Base-by-base conservation (phyloP, 768 basidiomycete genomes). In the Trametes punicea region DNA sequence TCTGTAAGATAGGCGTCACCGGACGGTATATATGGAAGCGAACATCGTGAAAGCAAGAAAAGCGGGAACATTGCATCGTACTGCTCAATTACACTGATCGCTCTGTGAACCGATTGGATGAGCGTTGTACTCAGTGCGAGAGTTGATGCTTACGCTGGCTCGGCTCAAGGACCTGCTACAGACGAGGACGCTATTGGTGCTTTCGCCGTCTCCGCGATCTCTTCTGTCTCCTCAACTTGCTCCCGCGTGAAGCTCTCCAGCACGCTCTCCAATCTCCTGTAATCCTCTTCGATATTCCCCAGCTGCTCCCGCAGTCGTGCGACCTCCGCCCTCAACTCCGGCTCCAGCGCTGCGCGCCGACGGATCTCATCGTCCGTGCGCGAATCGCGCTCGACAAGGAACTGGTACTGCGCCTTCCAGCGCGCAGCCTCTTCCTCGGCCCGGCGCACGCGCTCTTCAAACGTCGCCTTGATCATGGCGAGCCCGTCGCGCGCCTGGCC, bases 401-500 rank as follows among this genome's bases (percentile, higher is more conserved):
- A 25, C 20, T 41, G 39, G 25, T 59, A 65, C 54, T 79, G 65
- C n/a, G 66, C 73, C 59, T 75, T 75, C 77, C 80, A 83, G 40
- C 73, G 70, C 46, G 65, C 69, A 2, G 73, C 57, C 25, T 87
- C 82, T 2, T 71, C 74, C 59, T 82, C 77, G 7, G 86, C 68
- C 25, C 69, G 67, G 51, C 78, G 71, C 30, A 82, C 62, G 9
- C 81, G 77, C 49, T 69, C 71, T 60, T 81, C 76, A 60, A 81
- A 85, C 8, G 78, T 75, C 5, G 71, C 70, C 56, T 74, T 76
- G 26, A 87, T 71, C 57, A 75, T 69, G 6, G 73, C 75, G 4
- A 88, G 75, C 3, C 87, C 88, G 7, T 74, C 75, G 42, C 63
- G 69, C 0, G 81, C 79, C 64, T 84, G 85, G 10, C 68, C 73